Evolutionary conservation across 345 rosid genomes (phyloP).

Genomic region (Rhodamnia rubescens): DNA sequence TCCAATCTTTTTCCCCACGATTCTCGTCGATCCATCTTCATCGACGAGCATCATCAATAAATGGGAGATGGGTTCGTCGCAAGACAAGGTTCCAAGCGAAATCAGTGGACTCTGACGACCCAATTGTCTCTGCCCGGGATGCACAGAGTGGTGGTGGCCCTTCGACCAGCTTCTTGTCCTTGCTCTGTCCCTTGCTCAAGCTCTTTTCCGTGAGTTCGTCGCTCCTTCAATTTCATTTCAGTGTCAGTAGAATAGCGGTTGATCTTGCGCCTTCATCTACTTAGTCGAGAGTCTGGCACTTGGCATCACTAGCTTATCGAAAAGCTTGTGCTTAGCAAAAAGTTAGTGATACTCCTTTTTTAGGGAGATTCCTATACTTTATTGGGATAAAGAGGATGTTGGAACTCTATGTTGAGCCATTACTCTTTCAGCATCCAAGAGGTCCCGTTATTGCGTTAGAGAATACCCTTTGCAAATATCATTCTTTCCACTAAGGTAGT

Average conservation of each 20-base stretch:
- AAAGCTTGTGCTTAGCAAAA: not conserved
- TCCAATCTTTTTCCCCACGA: not conserved
- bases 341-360: not conserved
- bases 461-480: not conserved
- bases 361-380: not conserved
- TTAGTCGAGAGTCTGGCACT: not conserved
- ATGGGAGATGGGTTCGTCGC: not conserved
- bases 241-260: not conserved
- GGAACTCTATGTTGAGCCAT: not conserved
- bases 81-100: not conserved
- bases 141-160: not conserved
- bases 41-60: not conserved
- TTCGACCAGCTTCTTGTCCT: slow-evolving; percentile 52
- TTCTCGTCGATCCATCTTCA: not conserved
- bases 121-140: not conserved
- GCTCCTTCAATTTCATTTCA: not conserved
- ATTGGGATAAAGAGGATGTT: not conserved
- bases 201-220: slow-evolving; percentile 49
- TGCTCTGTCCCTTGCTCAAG: slow-evolving; percentile 74
- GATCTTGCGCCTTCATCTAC: not conserved
- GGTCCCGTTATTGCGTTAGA: not conserved
- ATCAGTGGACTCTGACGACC: not conserved
- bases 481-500: not conserved
- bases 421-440: not conserved
- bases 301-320: not conserved